Base-by-base conservation (phyloP, 257 asterid genomes). In the Solanum pimpinellifolium region DNA sequence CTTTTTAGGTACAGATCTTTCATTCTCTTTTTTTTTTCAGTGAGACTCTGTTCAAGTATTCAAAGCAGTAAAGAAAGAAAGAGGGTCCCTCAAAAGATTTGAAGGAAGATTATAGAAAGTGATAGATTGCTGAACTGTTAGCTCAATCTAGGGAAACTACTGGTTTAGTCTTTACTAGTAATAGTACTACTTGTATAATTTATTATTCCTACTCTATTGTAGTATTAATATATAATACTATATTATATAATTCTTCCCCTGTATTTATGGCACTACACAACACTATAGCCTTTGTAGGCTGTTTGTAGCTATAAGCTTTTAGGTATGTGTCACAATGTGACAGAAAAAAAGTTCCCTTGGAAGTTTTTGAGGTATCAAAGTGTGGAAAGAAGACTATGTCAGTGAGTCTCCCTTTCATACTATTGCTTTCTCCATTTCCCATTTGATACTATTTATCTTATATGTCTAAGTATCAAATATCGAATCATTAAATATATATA, bases 1-100 rank as follows among this genome's bases (percentile, higher is more conserved):
- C 92, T 91, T 92, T 91, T 88, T 90, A 90, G 88, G 86, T 89
- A 88, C 87, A 86, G 84, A 78, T 46, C 84, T 27, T 47, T 44
- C 86, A 52, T 47, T 37, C 77, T 31, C 27, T 60, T 44, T 65
- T 85, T 29, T 27, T 62, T 44, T 23, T 47, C 66, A 46, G 59
- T 78, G 80, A 27, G 81, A 74, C 46, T 29, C 66, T 81, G 37
- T 81, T 60, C 59, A 16, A 44, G 66, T 69, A 33, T 88, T 82
- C 76, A 68, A 76, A 76, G 86, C 80, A 44, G 86, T 33, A 85
- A 49, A 77, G 15, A 27, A 46, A 13, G 13, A 35, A 41, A 25
- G 31, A 59, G 87, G 73, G 76, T 21, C 78, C 62, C 70, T 74
- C 52, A 88, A 85, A 65, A 33, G 62, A 87, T 46, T 46, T 29